Conservation (phyloP, 306 rosid genomes). For the Herpetospermum pedunculosum region DNA sequence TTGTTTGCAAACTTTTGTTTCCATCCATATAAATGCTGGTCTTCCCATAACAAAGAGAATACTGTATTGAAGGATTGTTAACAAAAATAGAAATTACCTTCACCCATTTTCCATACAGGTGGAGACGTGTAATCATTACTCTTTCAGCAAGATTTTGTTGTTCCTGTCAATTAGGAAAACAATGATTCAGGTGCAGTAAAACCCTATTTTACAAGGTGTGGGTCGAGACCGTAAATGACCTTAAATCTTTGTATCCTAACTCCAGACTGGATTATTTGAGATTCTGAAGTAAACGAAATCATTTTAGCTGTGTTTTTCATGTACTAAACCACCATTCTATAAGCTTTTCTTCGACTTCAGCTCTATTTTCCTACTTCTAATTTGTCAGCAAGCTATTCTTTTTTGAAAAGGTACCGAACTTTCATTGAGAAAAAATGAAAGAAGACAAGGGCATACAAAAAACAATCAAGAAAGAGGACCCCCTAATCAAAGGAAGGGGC, state of each 20-base stretch:
- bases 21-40: not conserved
- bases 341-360: not conserved
- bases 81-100: slow-evolving; percentile 41
- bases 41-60: not conserved
- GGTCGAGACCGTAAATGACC: not conserved
- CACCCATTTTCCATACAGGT: slow-evolving; percentile 85
- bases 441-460: too few relatives aligned
- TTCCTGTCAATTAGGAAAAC: slow-evolving; percentile 41
- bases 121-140: slow-evolving; percentile 92
- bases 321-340: not conserved
- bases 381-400: too few relatives aligned
- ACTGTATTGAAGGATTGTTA: not conserved
- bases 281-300: not conserved
- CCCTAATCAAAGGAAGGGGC: too few relatives aligned
- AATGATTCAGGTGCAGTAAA: not conserved
- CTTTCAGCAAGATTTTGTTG: slow-evolving; percentile 86
- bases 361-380: not conserved
- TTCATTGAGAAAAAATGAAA: too few relatives aligned
- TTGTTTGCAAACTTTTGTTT: not conserved
- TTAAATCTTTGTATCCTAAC: not conserved
- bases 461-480: too few relatives aligned
- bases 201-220: not conserved
- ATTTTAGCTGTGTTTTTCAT: not conserved
- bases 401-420: too few relatives aligned
- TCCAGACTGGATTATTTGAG: not conserved